Evolutionary conservation across 257 asterid genomes (phyloP).

Genomic region (Scutellaria galericulata): DNA sequence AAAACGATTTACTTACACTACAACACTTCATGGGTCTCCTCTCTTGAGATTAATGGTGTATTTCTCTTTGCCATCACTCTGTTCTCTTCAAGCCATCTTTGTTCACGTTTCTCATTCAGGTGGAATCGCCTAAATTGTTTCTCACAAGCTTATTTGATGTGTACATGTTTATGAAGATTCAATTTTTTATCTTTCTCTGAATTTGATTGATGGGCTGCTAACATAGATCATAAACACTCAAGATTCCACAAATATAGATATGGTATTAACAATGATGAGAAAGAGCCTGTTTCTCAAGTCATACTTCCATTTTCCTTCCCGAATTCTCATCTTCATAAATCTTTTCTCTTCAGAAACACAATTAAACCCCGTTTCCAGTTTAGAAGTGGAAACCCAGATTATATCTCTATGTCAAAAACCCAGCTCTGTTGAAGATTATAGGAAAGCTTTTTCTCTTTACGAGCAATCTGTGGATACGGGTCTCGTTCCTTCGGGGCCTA

Average conservation of each 20-base stretch:
- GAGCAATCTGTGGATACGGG: constrained; percentile 52
- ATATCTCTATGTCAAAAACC: constrained; percentile 48
- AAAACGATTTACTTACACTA: no score
- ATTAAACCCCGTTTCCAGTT: constrained; percentile 14
- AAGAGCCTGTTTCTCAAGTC: constrained; percentile 35
- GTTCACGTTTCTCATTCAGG: no score
- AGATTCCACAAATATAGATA: background rate
- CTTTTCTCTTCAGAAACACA: constrained; percentile 28
- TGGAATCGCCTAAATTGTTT: no score
- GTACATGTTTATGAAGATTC: no score
- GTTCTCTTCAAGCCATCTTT: no score
- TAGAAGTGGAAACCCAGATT: constrained; percentile 50
- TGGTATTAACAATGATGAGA: constrained; percentile 29
- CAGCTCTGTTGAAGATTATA: constrained; percentile 35
- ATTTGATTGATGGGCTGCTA: no score
- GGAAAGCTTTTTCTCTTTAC: constrained; percentile 41
- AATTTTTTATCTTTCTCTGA: no score
- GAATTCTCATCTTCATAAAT: constrained; percentile 28
- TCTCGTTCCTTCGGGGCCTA: constrained; percentile 47
- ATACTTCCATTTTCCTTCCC: constrained; percentile 19
- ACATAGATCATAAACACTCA: no score
- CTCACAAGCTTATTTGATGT: no score
- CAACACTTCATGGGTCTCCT: no score
- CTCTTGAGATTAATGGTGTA: no score
- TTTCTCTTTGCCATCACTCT: no score